Evolutionary conservation across 192 early-diverging fungal species (phyloP).

Genomic region (Coemansia pectinata): DNA sequence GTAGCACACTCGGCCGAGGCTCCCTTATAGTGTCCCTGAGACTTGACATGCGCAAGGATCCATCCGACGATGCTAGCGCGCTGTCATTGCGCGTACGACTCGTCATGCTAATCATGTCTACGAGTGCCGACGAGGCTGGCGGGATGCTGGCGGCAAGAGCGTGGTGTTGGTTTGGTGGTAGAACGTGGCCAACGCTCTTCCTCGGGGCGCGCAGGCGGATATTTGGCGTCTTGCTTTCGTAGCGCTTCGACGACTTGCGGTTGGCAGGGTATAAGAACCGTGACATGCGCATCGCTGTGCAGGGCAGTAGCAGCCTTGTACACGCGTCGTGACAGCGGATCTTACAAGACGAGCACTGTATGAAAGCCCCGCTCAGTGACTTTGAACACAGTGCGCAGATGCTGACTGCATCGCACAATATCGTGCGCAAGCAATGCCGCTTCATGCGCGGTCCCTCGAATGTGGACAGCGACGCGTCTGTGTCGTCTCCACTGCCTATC

Average conservation of each 20-base stretch:
- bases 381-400: slow-evolving; percentile 35
- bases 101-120: slow-evolving; percentile 15
- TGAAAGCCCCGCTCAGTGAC: slow-evolving; percentile 41
- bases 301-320: slow-evolving; percentile 28
- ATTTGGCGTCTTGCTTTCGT: slow-evolving; percentile 48
- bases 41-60: slow-evolving; percentile 25
- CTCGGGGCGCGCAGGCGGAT: slow-evolving; percentile 39
- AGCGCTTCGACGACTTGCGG: slow-evolving; percentile 55
- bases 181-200: slow-evolving; percentile 12
- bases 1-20: slow-evolving; percentile 7
- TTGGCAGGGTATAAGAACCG: slow-evolving; percentile 48
- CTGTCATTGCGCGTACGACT: slow-evolving; percentile 17
- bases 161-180: neutral
- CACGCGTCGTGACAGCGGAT: slow-evolving; percentile 54
- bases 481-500: slow-evolving; percentile 36
- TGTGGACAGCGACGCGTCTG: slow-evolving; percentile 48
- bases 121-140: slow-evolving; percentile 10
- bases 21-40: neutral
- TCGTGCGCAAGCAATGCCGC: slow-evolving; percentile 49
- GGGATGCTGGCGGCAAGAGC: neutral
- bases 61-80: slow-evolving; percentile 38
- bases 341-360: slow-evolving; percentile 54
- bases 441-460: slow-evolving; percentile 53
- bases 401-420: slow-evolving; percentile 39
- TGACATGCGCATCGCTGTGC: slow-evolving; percentile 55